Evolutionary conservation across 257 asterid genomes (phyloP), one percentile per base, ranked within the genome.

Genomic region (Catharanthus roseus): DNA sequence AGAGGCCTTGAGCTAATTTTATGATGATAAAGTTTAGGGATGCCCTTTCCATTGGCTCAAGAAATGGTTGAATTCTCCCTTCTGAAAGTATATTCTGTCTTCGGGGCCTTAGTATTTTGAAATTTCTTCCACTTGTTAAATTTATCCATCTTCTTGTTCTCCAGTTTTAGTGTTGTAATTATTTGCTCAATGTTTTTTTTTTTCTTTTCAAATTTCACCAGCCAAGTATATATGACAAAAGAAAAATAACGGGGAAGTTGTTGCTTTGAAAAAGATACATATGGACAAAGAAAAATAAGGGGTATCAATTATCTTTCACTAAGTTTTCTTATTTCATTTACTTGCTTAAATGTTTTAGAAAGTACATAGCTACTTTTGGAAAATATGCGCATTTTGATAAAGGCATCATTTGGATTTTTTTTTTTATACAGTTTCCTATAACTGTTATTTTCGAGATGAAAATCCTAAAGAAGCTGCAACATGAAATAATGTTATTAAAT

Each of bases 261-360:
- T 93, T 33, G 98, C 97, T 79, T 83, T 93, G 67, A 93, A 93
- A 79, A 93, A 89, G 91, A 88, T 93, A 74, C 93, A 97, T 64
- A 93, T 93, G 98, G 98, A 93, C 84, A 93, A 93, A 34, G 97
- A 90, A 72, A 93, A 89, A 78, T 97, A 93, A 84, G 97, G 97
- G 96, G 98, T 93, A 90, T 75, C 51, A 38, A 71, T 75, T 74
- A 38, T 60, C 26, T 71, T 70, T 67, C 75, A 72, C 75, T 47
- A 68, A 26, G 65, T 38, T 38, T 71, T 74, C 39, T 70, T 21
- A 57, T 1, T 65, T 55, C 55, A 47, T n/a, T 70, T 39, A 41
- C 58, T n/a, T n/a, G n/a, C n/a, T 24, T 73, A 57, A 55, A 72
- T 21, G 13, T 68, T 67, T 65, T 63, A 68, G 70, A 56, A 45